Evolutionary conservation across 1,284 basidiomycete species (phyloP).

Genomic region (Cutaneotrichosporon dermatis): DNA sequence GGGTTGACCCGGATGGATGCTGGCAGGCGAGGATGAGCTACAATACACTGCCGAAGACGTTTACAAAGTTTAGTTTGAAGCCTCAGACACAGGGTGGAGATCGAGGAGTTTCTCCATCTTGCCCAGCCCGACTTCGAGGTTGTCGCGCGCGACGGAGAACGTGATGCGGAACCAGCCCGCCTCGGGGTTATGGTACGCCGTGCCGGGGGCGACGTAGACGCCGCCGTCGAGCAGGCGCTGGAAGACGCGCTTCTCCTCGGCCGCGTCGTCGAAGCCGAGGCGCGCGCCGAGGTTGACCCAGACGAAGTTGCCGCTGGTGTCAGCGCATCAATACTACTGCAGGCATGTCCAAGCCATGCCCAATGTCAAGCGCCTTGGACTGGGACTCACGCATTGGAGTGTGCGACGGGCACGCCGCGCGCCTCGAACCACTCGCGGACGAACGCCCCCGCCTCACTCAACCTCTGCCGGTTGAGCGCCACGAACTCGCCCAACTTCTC

Average conservation of each 20-base stretch:
- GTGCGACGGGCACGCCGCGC: constrained; percentile 38
- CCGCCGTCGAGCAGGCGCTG: constrained; percentile 43
- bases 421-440: constrained; percentile 40
- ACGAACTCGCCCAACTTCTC: constrained; percentile 33
- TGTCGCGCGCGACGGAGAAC: constrained; percentile 39
- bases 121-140: constrained; percentile 34
- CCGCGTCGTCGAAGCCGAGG: constrained; percentile 33
- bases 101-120: constrained; percentile 33
- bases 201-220: constrained; percentile 45
- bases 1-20: no score
- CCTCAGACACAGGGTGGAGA: neutral
- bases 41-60: no score
- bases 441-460: constrained; percentile 40
- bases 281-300: constrained; percentile 42
- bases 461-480: constrained; percentile 30
- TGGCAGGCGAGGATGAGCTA: no score
- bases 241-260: constrained; percentile 44
- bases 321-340: neutral
- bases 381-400: constrained; percentile 38
- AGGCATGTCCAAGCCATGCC: no score
- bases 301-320: constrained; percentile 40
- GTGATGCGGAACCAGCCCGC: constrained; percentile 43
- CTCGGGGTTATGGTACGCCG: constrained; percentile 38
- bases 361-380: no score
- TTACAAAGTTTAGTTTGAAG: no score